Evolutionary conservation across 2,329 filamentous ascomycete species (phyloP).

Genomic region (Septoria petroselini): DNA sequence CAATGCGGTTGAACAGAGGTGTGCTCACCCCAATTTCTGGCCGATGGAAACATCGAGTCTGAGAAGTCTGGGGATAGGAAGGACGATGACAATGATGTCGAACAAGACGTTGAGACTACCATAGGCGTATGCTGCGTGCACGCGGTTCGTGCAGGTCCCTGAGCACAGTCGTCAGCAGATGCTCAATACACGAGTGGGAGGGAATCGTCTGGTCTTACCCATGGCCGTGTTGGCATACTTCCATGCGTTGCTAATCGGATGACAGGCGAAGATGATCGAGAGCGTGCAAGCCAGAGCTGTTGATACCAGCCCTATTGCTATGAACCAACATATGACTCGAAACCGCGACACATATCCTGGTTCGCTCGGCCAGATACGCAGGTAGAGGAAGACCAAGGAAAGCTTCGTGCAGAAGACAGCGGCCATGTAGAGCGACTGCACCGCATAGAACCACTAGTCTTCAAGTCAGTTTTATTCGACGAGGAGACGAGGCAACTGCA

Average conservation of each 20-base stretch:
- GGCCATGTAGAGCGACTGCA: conserved; percentile 20
- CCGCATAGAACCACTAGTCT: conserved; percentile 18
- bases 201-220: not conserved
- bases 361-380: conserved; percentile 16
- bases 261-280: conserved; percentile 16
- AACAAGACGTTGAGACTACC: conserved; percentile 16
- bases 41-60: conserved; percentile 14
- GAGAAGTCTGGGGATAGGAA: conserved; percentile 17
- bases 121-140: conserved; percentile 12
- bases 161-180: too few species aligned
- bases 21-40: conserved; percentile 18
- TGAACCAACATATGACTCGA: conserved; percentile 13
- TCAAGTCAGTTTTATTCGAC: not conserved
- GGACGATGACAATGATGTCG: conserved; percentile 17
- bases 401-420: conserved; percentile 16
- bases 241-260: conserved; percentile 17
- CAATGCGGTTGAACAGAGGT: not conserved
- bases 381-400: conserved; percentile 20
- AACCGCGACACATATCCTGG: conserved; percentile 5
- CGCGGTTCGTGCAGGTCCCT: conserved; percentile 15
- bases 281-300: conserved; percentile 12
- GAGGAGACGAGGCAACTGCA: not conserved
- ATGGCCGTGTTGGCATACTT: conserved; percentile 7
- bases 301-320: conserved; percentile 1
- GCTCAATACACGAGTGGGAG: too few species aligned